phyloP scores from a whole-genome alignment of 2,329 filamentous ascomycete species.

The Onygenales sp. region DNA sequence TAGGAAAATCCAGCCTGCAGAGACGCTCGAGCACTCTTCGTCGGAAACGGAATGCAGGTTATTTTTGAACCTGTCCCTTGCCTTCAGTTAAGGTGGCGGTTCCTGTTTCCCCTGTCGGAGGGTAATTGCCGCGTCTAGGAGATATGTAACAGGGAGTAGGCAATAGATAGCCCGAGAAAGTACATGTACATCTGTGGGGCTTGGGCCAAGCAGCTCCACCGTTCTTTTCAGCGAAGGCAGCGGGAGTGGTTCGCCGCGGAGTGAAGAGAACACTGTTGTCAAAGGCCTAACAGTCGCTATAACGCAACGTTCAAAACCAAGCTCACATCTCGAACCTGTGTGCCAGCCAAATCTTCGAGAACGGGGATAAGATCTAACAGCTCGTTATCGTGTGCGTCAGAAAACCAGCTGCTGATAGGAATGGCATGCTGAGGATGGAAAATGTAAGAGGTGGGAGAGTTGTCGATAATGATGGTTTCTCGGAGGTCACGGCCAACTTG shows the following conservation, averaged over 20 bases:
- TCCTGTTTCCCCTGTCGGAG: too few species aligned
- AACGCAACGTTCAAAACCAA: slow-evolving; percentile 84
- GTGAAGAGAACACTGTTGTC: neutral
- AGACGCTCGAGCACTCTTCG: neutral
- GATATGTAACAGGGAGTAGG: too few species aligned
- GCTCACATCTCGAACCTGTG: slow-evolving; percentile 89
- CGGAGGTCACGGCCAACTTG: slow-evolving; percentile 91
- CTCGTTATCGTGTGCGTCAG: slow-evolving; percentile 98
- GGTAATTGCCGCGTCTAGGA: too few species aligned
- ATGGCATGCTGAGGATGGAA: slow-evolving; percentile 99
- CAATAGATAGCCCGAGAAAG: too few species aligned
- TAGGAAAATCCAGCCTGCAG: neutral
- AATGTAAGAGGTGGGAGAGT: slow-evolving; percentile 97
- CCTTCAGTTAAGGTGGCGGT: neutral
- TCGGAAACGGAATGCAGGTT: neutral
- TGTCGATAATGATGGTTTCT: slow-evolving; percentile 99
- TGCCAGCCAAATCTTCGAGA: slow-evolving; percentile 85
- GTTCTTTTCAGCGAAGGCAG: too few species aligned
- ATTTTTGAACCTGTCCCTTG: neutral
- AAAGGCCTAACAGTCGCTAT: slow-evolving; percentile 29
- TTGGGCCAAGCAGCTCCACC: too few species aligned
- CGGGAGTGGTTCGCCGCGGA: too few species aligned
- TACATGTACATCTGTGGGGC: too few species aligned
- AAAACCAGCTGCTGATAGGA: slow-evolving; percentile 99
- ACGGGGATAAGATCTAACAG: slow-evolving; percentile 94